Percentiles rank a stretch among this genome's conserved stretches.
These are phyloP conservation scores for Solanum sitiens DNA, from an alignment of 257 asterid genomes.

Conservation along the genomic window DNA sequence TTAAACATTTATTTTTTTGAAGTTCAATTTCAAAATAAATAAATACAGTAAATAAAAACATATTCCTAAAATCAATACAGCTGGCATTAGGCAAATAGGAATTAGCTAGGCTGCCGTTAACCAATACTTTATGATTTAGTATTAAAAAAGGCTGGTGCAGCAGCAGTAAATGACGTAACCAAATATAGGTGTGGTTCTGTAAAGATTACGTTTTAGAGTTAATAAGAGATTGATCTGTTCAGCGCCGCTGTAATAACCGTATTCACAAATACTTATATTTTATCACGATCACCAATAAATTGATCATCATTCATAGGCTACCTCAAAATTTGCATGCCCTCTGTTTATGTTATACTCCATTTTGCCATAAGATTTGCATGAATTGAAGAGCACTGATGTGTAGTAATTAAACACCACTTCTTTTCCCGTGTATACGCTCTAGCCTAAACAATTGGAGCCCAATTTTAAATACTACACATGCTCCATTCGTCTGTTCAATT, in stretches of 20 bases:
- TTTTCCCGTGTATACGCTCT: not conserved
- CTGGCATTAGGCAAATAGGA: not conserved
- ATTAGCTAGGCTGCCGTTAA: not conserved
- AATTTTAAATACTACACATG: no score
- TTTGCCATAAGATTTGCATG: not conserved
- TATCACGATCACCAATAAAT: no score
- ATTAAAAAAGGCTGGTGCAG: not conserved
- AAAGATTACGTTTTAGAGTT: not conserved
- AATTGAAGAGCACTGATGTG: not conserved
- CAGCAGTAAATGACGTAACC: not conserved
- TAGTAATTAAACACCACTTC: not conserved
- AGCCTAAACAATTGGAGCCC: not conserved
- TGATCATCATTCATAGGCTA: not conserved
- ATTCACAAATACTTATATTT: not conserved
- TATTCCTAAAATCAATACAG: no score
- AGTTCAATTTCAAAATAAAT: no score
- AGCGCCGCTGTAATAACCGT: not conserved
- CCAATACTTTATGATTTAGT: not conserved
- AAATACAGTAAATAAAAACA: no score
- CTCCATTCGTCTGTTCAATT: no score
- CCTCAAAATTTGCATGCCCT: not conserved
- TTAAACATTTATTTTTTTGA: no score
- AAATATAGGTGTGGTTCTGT: not conserved
- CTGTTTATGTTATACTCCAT: not conserved
- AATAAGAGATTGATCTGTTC: not conserved